A percentile compares a stretch with the other conserved stretches of the same genome.
phyloP scores from a whole-genome alignment of 2,329 filamentous ascomycete genomes.

The Trichoderma afroharzianum region DNA sequence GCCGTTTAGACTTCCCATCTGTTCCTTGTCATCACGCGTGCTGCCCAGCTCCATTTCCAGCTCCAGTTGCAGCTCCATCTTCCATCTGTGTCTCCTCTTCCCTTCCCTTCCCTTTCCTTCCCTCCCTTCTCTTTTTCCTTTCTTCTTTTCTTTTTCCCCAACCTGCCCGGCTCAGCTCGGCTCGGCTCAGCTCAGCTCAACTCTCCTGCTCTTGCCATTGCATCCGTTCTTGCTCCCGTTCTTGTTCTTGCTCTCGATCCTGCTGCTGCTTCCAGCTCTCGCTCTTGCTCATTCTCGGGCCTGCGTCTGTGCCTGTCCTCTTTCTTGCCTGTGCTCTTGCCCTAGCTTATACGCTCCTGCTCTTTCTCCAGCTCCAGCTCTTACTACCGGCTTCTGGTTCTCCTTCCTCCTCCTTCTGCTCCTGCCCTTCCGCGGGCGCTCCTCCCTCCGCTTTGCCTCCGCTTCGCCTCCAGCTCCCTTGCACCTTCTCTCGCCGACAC shows the following conservation, averaged over 20 bases:
- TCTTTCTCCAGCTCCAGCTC: not conserved
- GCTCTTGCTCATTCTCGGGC: not conserved
- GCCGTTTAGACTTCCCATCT: not conserved
- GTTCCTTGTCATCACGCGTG: not conserved
- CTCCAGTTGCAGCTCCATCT: not conserved
- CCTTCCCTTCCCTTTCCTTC: not conserved
- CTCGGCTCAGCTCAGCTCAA: not conserved
- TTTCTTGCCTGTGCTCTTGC: not conserved
- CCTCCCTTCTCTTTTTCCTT: not conserved
- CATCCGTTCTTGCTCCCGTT: not conserved
- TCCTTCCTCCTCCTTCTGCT: not conserved
- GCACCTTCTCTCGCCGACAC: not conserved
- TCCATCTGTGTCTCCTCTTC: not conserved
- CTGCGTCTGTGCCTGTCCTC: not conserved
- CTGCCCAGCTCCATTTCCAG: not conserved
- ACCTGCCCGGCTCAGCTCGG: not conserved
- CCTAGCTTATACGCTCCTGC: not conserved
- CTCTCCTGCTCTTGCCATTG: not conserved
- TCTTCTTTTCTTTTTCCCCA: not conserved
- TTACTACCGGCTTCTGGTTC: not conserved
- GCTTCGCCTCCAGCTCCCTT: constrained; percentile 13
- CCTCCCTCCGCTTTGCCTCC: constrained; percentile 17
- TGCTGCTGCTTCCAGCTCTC: not conserved
- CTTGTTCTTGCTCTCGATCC: not conserved
- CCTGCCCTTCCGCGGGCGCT: not conserved